Conservation (phyloP, 345 rosid genomes). For the Gossypium sturtianum region DNA sequence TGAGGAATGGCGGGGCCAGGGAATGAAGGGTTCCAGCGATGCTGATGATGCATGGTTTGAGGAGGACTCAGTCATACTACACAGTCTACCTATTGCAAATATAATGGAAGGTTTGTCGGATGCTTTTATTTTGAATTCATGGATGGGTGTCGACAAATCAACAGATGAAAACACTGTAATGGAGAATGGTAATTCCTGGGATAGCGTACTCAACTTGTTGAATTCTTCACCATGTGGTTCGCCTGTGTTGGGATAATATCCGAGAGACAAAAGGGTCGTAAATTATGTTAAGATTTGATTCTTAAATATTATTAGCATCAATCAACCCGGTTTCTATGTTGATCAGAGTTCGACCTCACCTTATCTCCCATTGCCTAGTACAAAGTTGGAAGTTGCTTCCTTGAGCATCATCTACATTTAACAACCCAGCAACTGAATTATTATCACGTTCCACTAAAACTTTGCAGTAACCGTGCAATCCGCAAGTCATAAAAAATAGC, state of each 20-base stretch:
- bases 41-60: not conserved
- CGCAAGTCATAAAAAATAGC: too few species aligned
- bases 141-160: not conserved
- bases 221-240: not conserved
- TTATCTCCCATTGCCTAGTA: too few species aligned
- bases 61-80: conserved; percentile 10
- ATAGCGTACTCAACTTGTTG: not conserved
- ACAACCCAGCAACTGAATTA: too few species aligned
- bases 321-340: too few species aligned
- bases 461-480: too few species aligned
- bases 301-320: too few species aligned
- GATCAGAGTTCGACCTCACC: too few species aligned
- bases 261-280: not conserved
- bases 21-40: not conserved
- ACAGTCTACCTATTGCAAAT: not conserved
- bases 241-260: not conserved
- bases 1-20: not conserved
- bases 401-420: too few species aligned
- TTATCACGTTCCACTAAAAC: too few species aligned
- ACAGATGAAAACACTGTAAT: not conserved
- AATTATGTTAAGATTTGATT: too few species aligned
- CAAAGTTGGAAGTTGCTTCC: too few species aligned
- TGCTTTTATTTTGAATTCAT: not conserved
- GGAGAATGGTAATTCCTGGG: not conserved
- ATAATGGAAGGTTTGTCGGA: not conserved